Base-by-base conservation (phyloP, 1,139 yeast species). In the Yamadazyma dushanensis region DNA sequence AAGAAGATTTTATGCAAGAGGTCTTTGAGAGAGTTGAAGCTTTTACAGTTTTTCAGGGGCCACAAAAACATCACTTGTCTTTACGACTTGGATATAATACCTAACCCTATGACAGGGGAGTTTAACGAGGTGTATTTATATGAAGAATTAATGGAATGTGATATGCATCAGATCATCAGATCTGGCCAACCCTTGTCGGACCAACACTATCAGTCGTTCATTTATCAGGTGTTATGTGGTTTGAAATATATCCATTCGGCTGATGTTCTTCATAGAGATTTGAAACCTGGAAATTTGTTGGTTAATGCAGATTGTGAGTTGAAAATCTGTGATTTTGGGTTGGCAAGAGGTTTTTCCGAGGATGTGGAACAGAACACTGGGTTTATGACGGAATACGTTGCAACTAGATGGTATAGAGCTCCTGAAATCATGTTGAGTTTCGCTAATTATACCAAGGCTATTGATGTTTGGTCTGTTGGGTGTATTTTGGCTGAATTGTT, bases 381-480 rank as follows among this genome's bases (percentile, higher is more conserved):
- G 11, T 89, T 84, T 52, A 67, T 90, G 72, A 92, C 98, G 0
- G 98, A 92, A 57, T 92, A 92, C 58, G 97, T 92, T 21, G 97
- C 98, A 20, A 90, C 98, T 1, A 73, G 97, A 56, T 92, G 98
- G 97, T 92, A 92, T 61, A 70, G 98, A 46, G 98, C 98, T 1
- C 98, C 98, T 0, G 98, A 92, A 57, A 88, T 92, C 59, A 92
- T 92, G 92, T 73, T 92, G 39, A 82, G 94, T 50, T 88, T 87
- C 61, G 92, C 92, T 53, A 85, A 89, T 43, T 92, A 92, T 62
- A 85, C 97, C 5, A 89, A 88, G 63, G 96, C 98, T 17, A 90
- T 92, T 43, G 98, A 92, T 58, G 75, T 92, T 36, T 92, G 98
- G 98, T 87, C 96, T 0, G 95, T 90, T 18, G 98, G 98, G 1